Evolutionary conservation across 352 stramenopile genomes (phyloP), one percentile per base, ranked within the genome.

Genomic region (Phytophthora hibernalis): DNA sequence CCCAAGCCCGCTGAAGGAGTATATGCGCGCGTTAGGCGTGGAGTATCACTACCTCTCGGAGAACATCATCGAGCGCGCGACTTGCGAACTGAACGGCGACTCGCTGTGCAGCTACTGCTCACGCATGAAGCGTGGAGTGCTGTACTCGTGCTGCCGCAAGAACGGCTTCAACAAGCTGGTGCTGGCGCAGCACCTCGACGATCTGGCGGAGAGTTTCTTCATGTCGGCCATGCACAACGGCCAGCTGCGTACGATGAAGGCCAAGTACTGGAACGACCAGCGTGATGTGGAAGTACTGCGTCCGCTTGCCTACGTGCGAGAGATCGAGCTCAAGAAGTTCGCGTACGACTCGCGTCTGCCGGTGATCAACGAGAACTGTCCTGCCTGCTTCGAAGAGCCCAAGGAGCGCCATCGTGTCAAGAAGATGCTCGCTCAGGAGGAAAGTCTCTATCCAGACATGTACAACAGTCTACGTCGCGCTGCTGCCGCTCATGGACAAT

Each of bases 311-410:
- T 99, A 99, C 77, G 93, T 95, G 45, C 92, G 97, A 20, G 97
- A 99, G 81, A 86, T 89, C 54, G 78, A 97, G 43, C 93, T 97
- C 58, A 97, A 97, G 65, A 75, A 83, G 40, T 92, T 92, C 64
- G 83, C 83, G 33, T 87, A 87, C 51, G 82, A 89, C 54, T 91
- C 90, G 42, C 89, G 96, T 15, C 77, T 99, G 18, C 97, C 97
- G 7, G 87, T 99, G 24, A 99, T 99, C 60, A 99, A 99, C 72
- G 97, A 99, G 74, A 99, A 99, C 79, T 99, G 97, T 65, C 97
- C 97, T 12, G 97, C 97, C 11, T 99, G 97, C 80, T 99, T 99
- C 65, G 97, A 99, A 74, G 92, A 98, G 77, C 96, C 97, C 13
- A 99, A 96, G 73, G 97, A 99, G 75, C 85, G 97, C 53, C 93